Percentiles rank a stretch among this genome's conserved stretches.
phyloP scores from a whole-genome alignment of 176 grass and related monocot genomes.

The Elymus sibiricus region DNA sequence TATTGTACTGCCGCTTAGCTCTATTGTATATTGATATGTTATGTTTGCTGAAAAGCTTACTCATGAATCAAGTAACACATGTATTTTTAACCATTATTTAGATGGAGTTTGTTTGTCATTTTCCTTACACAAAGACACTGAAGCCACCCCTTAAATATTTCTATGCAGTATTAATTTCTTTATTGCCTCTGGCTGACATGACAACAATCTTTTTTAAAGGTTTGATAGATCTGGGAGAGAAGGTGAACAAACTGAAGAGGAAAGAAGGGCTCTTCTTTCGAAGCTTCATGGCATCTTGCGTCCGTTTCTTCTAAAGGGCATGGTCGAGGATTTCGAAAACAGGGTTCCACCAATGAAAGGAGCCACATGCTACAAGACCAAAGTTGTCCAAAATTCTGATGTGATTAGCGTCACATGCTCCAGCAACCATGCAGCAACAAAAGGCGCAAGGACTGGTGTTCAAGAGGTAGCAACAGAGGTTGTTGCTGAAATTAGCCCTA shows the following conservation, averaged over 20 bases:
- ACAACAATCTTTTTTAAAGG: background rate
- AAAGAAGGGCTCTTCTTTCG: background rate
- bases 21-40: background rate
- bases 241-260: background rate
- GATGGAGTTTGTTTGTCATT: too few species aligned
- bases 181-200: background rate
- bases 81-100: background rate
- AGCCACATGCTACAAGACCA: background rate
- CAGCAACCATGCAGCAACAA: too few species aligned
- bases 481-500: background rate
- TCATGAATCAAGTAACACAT: background rate
- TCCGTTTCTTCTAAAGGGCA: background rate
- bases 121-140: background rate
- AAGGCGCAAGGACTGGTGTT: too few species aligned
- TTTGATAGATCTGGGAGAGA: background rate
- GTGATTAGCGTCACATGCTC: background rate
- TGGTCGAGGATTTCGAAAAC: background rate
- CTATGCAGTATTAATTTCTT: background rate
- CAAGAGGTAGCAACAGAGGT: background rate
- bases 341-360: background rate
- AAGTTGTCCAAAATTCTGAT: background rate
- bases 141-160: background rate
- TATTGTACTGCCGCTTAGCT: background rate
- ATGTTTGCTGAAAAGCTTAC: background rate
- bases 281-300: background rate